Conservation (phyloP, 2,329 filamentous ascomycete genomes). For the Nakataea oryzae region DNA sequence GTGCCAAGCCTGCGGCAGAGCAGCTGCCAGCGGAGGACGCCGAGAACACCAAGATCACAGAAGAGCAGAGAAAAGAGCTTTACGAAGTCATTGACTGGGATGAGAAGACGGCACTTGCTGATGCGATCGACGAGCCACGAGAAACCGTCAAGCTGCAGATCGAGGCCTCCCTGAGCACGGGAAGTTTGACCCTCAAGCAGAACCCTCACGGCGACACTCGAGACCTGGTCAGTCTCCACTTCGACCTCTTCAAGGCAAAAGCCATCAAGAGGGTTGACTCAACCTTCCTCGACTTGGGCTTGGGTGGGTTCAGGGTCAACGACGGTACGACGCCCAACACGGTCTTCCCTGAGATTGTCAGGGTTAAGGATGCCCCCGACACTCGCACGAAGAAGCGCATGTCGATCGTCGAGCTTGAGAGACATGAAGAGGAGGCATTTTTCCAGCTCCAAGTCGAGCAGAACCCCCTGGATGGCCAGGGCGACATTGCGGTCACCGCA, state of each 20-base stretch:
- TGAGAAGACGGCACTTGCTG: constrained; percentile 81
- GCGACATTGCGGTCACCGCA: constrained; percentile 80
- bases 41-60: constrained; percentile 80
- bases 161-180: constrained; percentile 85
- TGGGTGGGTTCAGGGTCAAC: constrained; percentile 87
- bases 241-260: constrained; percentile 89
- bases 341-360: constrained; percentile 88
- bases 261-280: constrained; percentile 86
- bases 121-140: constrained; percentile 78
- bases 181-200: constrained; percentile 88
- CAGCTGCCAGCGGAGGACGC: constrained; percentile 49
- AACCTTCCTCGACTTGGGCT: constrained; percentile 74
- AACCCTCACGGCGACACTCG: constrained; percentile 67
- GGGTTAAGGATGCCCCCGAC: constrained; percentile 76
- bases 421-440: constrained; percentile 56
- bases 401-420: constrained; percentile 43
- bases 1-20: constrained; percentile 48
- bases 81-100: constrained; percentile 98
- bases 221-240: constrained; percentile 83
- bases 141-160: constrained; percentile 90
- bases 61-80: constrained; percentile 90
- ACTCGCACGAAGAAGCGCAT: constrained; percentile 33
- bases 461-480: constrained; percentile 85
- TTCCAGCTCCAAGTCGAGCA: constrained; percentile 91
- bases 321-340: constrained; percentile 91